phyloP scores from a whole-genome alignment of 2,329 filamentous ascomycete genomes.

The Microcera coccophila region DNA sequence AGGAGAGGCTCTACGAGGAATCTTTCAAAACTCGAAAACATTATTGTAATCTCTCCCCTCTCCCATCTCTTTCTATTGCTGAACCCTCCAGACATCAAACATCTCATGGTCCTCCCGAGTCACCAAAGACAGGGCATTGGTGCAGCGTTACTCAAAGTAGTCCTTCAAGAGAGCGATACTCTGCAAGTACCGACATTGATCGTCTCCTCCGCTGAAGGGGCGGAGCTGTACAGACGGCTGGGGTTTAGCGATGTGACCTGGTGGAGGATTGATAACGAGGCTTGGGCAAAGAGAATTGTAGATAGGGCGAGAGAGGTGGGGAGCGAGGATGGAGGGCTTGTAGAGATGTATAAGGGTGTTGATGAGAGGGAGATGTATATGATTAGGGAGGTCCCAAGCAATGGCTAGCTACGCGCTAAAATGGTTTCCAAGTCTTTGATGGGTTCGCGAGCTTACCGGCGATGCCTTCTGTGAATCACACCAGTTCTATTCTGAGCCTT shows the following conservation, averaged over 20 bases:
- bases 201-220: constrained; percentile 16
- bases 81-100: constrained; percentile 14
- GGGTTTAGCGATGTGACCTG: constrained; percentile 15
- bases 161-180: constrained; percentile 17
- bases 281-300: constrained; percentile 18
- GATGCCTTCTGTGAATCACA: no score
- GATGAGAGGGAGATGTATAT: constrained; percentile 21
- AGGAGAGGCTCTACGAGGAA: constrained; percentile 15
- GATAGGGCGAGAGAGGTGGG: constrained; percentile 9
- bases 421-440: no score
- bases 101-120: constrained; percentile 22
- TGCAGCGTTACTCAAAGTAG: constrained; percentile 8
- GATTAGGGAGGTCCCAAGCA: no score
- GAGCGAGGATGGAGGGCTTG: constrained; percentile 3
- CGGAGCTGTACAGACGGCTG: constrained; percentile 14
- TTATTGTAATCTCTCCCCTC: constrained; percentile 10
- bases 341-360: constrained; percentile 12
- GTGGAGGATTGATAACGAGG: constrained; percentile 18
- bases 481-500: no score
- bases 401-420: no score
- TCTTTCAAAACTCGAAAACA: constrained; percentile 14
- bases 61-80: not conserved
- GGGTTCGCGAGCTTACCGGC: no score
- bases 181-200: constrained; percentile 8
- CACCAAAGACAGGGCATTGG: constrained; percentile 23